phyloP scores from a whole-genome alignment of 139 green algal species.

The Chlorokybus atmophyticus region DNA sequence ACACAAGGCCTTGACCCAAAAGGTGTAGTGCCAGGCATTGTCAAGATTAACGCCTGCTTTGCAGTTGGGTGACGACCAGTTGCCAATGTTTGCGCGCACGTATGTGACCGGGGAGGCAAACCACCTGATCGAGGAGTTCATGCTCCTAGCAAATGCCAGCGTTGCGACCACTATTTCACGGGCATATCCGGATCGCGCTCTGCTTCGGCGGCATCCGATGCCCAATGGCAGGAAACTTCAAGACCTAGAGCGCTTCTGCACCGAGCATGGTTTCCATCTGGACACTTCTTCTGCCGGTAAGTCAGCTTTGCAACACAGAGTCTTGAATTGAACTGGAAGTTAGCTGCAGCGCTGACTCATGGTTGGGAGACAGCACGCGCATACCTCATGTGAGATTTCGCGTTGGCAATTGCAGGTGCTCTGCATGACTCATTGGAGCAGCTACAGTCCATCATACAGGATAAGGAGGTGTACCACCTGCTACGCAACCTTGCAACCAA shows the following conservation, averaged over 20 bases:
- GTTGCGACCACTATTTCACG: conserved; percentile 57
- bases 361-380: no score
- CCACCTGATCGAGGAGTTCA: conserved; percentile 92
- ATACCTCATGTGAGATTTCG: no score
- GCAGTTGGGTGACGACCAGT: background rate
- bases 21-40: no score
- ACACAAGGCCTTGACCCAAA: no score
- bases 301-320: no score
- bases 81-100: background rate
- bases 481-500: no score
- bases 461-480: no score
- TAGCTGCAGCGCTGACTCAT: no score
- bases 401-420: no score
- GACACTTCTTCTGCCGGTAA: conserved; percentile 6
- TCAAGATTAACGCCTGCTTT: background rate
- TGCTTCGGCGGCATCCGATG: conserved; percentile 31
- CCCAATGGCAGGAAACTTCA: conserved; percentile 31
- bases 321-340: no score
- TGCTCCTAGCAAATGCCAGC: conserved; percentile 86
- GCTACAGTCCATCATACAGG: background rate
- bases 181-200: conserved; percentile 42
- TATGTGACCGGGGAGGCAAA: conserved; percentile 61
- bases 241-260: conserved; percentile 14
- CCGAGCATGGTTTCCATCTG: conserved; percentile 19
- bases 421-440: conserved; percentile 15